phyloP scores from a whole-genome alignment of 2,329 filamentous ascomycete genomes.

The Trichoderma breve region DNA sequence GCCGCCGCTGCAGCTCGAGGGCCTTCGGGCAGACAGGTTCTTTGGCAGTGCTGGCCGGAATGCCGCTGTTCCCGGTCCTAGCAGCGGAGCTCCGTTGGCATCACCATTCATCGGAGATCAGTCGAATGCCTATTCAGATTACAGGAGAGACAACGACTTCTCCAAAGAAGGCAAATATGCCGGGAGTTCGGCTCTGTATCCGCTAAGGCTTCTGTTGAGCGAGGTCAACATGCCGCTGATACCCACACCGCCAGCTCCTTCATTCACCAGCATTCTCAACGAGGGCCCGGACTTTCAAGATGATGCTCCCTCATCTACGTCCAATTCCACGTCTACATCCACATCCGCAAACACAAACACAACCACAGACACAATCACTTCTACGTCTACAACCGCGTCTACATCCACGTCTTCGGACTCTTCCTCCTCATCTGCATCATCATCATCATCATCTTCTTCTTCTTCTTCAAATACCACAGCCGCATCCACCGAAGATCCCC shows the following conservation, averaged over 20 bases:
- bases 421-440: background rate
- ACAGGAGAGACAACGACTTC: slow-evolving; percentile 25
- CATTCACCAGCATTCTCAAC: slow-evolving; percentile 47
- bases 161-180: slow-evolving; percentile 28
- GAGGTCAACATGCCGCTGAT: slow-evolving; percentile 26
- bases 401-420: background rate
- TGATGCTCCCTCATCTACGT: slow-evolving; percentile 35
- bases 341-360: background rate
- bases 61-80: background rate
- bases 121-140: slow-evolving; percentile 17
- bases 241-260: slow-evolving; percentile 39
- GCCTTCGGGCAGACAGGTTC: slow-evolving; percentile 40
- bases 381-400: background rate
- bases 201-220: slow-evolving; percentile 42
- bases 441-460: background rate
- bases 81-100: slow-evolving; percentile 20
- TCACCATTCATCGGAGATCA: slow-evolving; percentile 25
- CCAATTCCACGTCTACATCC: background rate
- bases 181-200: slow-evolving; percentile 31
- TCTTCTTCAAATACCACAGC: background rate
- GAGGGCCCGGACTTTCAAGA: slow-evolving; percentile 44
- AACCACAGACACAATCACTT: background rate
- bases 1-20: slow-evolving; percentile 53
- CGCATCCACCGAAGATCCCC: background rate
- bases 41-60: slow-evolving; percentile 16